Evolutionary conservation across 2,329 filamentous ascomycete genomes (phyloP), one percentile per base, ranked within the genome.

Genomic region (Fusarium luffae): DNA sequence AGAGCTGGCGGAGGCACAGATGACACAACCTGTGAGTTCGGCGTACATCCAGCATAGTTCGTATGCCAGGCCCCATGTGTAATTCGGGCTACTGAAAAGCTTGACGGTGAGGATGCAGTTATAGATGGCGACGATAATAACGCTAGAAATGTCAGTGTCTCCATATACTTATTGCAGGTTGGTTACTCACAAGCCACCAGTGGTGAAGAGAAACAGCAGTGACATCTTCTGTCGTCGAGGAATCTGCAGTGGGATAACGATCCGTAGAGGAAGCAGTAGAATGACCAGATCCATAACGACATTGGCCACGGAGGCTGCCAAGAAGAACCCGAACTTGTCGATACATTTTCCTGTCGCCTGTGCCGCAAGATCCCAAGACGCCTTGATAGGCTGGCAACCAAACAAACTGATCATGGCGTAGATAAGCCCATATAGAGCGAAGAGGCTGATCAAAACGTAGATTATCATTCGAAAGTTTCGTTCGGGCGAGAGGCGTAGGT

Each of bases 41-140:
- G 70, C 72, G 7, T 74, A 74, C 72, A 74, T 74, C 72, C 72
- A 74, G 19, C 68, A 74, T 0, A 74, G 19, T 11, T 74, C 68
- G 9, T 74, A 70, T 14, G 72, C 59, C 3, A 74, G 42, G 2
- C 71, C 72, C 72, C 72, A 74, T 1, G 72, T 74, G 2, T 74
- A 74, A 28, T 74, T 71, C 0, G 44, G 19, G 7, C 63, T 70
- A 11, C 50, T 68, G 41, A 74, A 74, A 0, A 68, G 61, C 21
- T 65, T 62, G 7, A 74, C 66, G 1, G 70, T 74, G 6, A 74
- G 72, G 7, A 71, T 28, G 3, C 68, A 74, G 37, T 70, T 74
- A 32, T 73, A 74, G 2, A 68, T 70, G 2, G 72, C 68, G 5
- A 74, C 72, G 7, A 74, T 68, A 4, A 74, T 74, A 14, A 73